phyloP scores from a whole-genome alignment of 257 asterid genomes.

The Oldenlandia corymbosa region DNA sequence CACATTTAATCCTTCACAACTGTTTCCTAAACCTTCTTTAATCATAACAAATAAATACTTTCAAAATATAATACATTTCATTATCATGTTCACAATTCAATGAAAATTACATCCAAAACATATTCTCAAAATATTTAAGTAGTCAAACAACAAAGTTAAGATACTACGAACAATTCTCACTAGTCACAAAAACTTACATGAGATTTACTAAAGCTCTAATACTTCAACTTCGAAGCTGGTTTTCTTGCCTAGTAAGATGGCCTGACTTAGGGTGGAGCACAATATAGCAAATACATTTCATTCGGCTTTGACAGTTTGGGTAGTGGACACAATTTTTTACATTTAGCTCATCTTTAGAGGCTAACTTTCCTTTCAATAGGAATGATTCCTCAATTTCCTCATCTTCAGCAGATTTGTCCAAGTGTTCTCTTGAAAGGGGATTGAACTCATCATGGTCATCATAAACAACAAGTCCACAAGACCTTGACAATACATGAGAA shows the following conservation, averaged over 20 bases:
- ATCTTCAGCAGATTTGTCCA: constrained; percentile 51
- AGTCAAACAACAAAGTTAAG: too few species aligned
- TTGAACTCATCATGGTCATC: constrained; percentile 89
- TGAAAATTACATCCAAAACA: too few species aligned
- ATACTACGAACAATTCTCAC: too few species aligned
- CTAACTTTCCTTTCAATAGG: constrained; percentile 63
- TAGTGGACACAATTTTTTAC: constrained; percentile 53
- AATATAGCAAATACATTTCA: constrained; percentile 67
- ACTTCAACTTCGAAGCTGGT: too few species aligned
- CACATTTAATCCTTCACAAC: too few species aligned
- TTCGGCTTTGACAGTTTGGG: constrained; percentile 60
- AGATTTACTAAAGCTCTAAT: too few species aligned
- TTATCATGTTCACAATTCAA: too few species aligned
- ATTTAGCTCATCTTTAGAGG: constrained; percentile 57
- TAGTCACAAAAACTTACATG: too few species aligned
- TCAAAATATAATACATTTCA: too few species aligned
- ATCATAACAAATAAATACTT: too few species aligned
- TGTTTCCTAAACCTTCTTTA: too few species aligned
- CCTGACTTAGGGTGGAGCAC: constrained; percentile 60
- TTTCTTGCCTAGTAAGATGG: constrained; percentile 56
- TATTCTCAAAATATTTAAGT: too few species aligned
- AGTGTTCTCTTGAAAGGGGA: constrained; percentile 67
- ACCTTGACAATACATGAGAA: constrained; percentile 34
- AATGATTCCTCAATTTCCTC: constrained; percentile 42
- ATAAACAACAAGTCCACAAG: constrained; percentile 92